These are phyloP conservation scores for Neurospora africana DNA, from an alignment of 495 filamentous ascomycete species.

Conservation along the genomic window DNA sequence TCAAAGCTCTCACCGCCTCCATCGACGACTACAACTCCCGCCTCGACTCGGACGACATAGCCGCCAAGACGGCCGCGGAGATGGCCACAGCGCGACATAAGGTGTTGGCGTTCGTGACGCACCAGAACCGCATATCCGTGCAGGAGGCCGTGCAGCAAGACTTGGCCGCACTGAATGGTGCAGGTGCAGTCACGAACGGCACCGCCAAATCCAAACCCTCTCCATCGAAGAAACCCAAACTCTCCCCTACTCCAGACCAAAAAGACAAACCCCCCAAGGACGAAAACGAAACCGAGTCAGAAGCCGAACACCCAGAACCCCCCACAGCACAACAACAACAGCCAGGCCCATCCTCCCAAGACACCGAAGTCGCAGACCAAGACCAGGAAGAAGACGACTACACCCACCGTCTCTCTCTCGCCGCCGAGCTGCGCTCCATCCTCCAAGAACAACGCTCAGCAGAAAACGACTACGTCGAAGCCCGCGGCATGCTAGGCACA, in stretches of 20 bases:
- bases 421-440: constrained; percentile 27
- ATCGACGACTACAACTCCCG: constrained; percentile 36
- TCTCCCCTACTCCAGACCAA: neutral
- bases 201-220: neutral
- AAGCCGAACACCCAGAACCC: neutral
- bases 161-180: constrained; percentile 9
- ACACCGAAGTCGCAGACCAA: neutral
- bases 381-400: constrained; percentile 13
- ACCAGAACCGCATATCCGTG: constrained; percentile 32
- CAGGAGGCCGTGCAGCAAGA: constrained; percentile 24
- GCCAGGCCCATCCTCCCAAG: neutral
- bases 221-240: neutral
- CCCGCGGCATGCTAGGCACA: constrained; percentile 33
- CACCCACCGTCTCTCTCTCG: constrained; percentile 28
- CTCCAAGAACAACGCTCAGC: constrained; percentile 27
- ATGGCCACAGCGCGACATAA: constrained; percentile 23
- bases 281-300: neutral
- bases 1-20: constrained; percentile 37
- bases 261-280: neutral
- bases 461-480: constrained; percentile 38
- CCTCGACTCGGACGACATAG: constrained; percentile 34
- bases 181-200: constrained; percentile 18
- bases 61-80: constrained; percentile 28
- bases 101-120: constrained; percentile 28
- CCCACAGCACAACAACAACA: neutral